A percentile compares a stretch with the other conserved stretches of the same genome.
Conservation (phyloP, 169 alveolate genomes). For the Cryptosporidium bovis region DNA sequence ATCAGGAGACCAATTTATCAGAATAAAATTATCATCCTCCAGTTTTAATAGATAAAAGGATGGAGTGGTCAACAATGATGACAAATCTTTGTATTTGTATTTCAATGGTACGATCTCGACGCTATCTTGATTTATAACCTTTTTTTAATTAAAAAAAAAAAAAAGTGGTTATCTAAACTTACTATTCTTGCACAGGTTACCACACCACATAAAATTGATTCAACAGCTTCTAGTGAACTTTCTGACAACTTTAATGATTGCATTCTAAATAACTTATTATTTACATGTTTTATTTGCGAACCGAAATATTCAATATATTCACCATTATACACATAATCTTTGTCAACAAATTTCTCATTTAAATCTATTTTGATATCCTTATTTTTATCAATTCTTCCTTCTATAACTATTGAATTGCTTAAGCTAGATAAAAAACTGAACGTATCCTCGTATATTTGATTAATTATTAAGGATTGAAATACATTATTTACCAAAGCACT, state of each 20-base stretch:
- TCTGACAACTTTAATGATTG: conserved; percentile 24
- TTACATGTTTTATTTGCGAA: background rate
- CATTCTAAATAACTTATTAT: conserved; percentile 18
- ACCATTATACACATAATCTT: background rate
- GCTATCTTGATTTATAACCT: background rate
- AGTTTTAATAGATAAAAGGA: conserved; percentile 34
- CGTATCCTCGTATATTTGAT: conserved; percentile 31
- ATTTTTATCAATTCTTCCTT: background rate
- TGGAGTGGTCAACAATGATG: conserved; percentile 34
- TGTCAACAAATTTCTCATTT: background rate
- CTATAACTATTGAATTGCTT: background rate
- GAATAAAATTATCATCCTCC: conserved; percentile 18
- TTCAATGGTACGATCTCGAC: conserved; percentile 20
- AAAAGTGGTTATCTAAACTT: background rate
- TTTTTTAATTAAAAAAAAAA: background rate
- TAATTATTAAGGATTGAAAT: background rate
- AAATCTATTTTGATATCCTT: background rate
- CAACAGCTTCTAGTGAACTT: background rate
- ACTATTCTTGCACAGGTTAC: conserved; percentile 29
- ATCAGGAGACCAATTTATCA: conserved; percentile 61
- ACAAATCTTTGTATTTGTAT: conserved; percentile 14
- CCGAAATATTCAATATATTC: background rate
- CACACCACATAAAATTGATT: background rate
- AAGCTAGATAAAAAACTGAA: conserved; percentile 6
- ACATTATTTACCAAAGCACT: background rate